phyloP scores from a whole-genome alignment of 1,284 basidiomycete species.

The Melampsora larici-populina region DNA sequence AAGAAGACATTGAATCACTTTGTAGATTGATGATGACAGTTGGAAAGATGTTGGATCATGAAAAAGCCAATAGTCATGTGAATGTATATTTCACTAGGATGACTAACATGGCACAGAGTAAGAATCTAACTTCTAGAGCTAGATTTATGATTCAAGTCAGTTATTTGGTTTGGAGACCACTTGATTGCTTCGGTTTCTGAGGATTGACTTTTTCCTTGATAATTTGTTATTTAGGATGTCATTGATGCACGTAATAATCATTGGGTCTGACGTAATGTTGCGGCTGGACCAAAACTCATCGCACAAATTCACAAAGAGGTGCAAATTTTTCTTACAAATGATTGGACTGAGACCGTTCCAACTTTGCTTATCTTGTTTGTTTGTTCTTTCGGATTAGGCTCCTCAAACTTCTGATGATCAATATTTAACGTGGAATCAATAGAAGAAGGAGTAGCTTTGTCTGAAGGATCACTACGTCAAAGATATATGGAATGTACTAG shows the following conservation, averaged over 20 bases:
- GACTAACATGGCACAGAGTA: constrained; percentile 70
- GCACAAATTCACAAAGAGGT: constrained; percentile 7
- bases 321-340: too few relatives aligned
- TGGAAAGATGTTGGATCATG: constrained; percentile 70
- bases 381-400: too few relatives aligned
- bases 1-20: constrained; percentile 94
- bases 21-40: constrained; percentile 89
- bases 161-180: background rate
- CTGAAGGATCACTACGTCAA: background rate
- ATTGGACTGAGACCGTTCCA: too few relatives aligned
- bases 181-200: background rate
- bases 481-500: constrained; percentile 2
- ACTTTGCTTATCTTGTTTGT: too few relatives aligned
- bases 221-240: constrained; percentile 17
- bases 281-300: background rate
- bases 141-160: constrained; percentile 48
- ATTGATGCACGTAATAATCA: constrained; percentile 37
- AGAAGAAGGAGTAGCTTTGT: constrained; percentile 1
- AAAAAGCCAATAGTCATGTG: constrained; percentile 76
- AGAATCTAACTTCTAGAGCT: constrained; percentile 35
- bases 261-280: constrained; percentile 28
- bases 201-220: background rate
- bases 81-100: constrained; percentile 90
- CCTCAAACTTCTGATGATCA: background rate
- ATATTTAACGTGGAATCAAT: background rate